A percentile compares a stretch with the other conserved stretches of the same genome.
Evolutionary conservation across 2,329 filamentous ascomycete genomes (phyloP).

Genomic region (Venturiaceae sp.): DNA sequence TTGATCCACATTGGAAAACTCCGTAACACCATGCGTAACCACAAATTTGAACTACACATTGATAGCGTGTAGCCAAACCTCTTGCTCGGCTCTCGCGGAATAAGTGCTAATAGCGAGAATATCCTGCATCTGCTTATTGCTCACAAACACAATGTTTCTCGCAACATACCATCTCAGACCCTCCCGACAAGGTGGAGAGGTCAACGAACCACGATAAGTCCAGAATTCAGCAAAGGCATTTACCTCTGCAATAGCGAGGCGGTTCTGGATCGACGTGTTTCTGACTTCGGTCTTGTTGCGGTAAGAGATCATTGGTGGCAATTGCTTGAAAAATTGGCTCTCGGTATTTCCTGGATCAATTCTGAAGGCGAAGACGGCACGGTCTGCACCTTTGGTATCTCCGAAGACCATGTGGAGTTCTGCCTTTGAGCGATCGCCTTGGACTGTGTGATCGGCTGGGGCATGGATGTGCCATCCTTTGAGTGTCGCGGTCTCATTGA

Average conservation of each 20-base stretch:
- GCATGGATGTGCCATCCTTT: constrained; percentile 43
- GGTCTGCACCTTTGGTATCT: constrained; percentile 29
- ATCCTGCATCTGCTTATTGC: constrained; percentile 37
- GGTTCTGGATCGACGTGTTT: constrained; percentile 21
- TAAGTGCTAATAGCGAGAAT: constrained; percentile 36
- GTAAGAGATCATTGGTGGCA: constrained; percentile 30
- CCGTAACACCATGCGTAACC: too few relatives aligned
- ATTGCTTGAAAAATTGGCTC: constrained; percentile 31
- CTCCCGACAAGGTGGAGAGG: constrained; percentile 37
- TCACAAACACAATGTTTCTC: constrained; percentile 30
- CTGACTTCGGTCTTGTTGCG: constrained; percentile 18
- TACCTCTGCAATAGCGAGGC: constrained; percentile 25
- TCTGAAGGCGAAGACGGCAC: constrained; percentile 37
- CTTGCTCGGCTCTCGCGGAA: constrained; percentile 33
- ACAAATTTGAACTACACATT: too few relatives aligned
- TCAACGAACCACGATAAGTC: constrained; percentile 40
- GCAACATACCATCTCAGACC: constrained; percentile 37
- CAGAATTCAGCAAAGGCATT: constrained; percentile 34
- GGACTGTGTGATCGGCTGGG: constrained; percentile 39
- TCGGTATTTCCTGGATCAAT: constrained; percentile 31
- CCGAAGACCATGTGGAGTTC: constrained; percentile 42
- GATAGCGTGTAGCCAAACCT: constrained; percentile 37
- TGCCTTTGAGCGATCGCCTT: constrained; percentile 31
- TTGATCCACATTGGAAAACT: too few relatives aligned
- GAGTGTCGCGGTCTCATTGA: constrained; percentile 36